A percentile compares a stretch with the other conserved stretches of the same genome.
Evolutionary conservation across 352 stramenopile species (phyloP).

Genomic region (Phytophthora agathidicida): DNA sequence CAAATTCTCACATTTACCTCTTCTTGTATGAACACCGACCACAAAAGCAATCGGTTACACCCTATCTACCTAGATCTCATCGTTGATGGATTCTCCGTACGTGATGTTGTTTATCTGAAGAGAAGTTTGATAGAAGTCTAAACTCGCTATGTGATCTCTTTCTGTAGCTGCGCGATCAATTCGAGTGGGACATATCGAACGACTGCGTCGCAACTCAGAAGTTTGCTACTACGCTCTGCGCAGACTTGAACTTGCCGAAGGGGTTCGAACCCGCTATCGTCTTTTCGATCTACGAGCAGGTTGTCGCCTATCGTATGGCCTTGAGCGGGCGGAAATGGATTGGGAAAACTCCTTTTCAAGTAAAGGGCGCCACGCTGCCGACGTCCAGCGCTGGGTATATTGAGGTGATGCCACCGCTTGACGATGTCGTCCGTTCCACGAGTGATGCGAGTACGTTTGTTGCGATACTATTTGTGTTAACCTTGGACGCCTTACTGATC

Average conservation of each 20-base stretch:
- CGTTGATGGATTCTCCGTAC: slow-evolving; percentile 65
- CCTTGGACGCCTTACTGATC: no score
- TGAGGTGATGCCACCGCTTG: slow-evolving; percentile 53
- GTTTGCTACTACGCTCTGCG: slow-evolving; percentile 63
- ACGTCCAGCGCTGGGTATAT: slow-evolving; percentile 48
- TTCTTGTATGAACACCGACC: slow-evolving; percentile 37
- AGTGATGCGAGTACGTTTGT: slow-evolving; percentile 44
- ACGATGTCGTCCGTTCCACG: slow-evolving; percentile 59
- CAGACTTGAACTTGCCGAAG: slow-evolving; percentile 60
- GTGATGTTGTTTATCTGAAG: slow-evolving; percentile 6
- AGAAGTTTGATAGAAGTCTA: background rate
- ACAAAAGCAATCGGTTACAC: slow-evolving; percentile 41
- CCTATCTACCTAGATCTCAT: slow-evolving; percentile 80
- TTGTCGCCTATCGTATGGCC: slow-evolving; percentile 63
- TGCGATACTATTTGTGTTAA: no score
- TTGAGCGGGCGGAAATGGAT: slow-evolving; percentile 63
- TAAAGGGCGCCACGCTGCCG: slow-evolving; percentile 25
- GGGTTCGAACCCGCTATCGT: slow-evolving; percentile 66
- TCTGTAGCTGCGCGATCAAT: slow-evolving; percentile 72
- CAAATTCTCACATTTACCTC: slow-evolving; percentile 67
- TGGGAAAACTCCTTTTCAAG: slow-evolving; percentile 47
- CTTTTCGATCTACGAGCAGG: slow-evolving; percentile 81
- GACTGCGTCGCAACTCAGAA: slow-evolving; percentile 48
- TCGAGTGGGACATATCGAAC: slow-evolving; percentile 80
- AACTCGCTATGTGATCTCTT: background rate